Conservation (phyloP, 192 early-diverging fungal species). For the Allomyces macrogynus region DNA sequence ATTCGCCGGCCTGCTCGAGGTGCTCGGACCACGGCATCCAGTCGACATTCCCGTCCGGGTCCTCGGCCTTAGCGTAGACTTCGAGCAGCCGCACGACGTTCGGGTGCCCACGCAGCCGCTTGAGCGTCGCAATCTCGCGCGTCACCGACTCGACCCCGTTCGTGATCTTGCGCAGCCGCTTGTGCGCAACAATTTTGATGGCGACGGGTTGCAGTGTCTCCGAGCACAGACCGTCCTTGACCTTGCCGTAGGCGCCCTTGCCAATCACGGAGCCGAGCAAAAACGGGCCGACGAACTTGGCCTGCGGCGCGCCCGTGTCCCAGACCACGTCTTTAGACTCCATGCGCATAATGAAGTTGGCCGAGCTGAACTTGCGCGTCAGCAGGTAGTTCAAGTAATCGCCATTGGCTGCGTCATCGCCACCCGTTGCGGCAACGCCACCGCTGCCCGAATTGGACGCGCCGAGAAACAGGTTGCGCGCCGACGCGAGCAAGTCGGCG, state of each 20-base stretch:
- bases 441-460: no score
- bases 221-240: slow-evolving; percentile 33
- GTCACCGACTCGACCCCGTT: slow-evolving; percentile 23
- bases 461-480: neutral
- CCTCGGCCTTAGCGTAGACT: slow-evolving; percentile 38
- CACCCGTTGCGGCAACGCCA: neutral
- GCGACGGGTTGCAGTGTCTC: slow-evolving; percentile 35
- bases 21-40: slow-evolving; percentile 32
- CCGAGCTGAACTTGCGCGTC: slow-evolving; percentile 14
- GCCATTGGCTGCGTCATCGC: slow-evolving; percentile 22
- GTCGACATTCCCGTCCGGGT: slow-evolving; percentile 22
- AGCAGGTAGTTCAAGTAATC: slow-evolving; percentile 31
- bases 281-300: slow-evolving; percentile 32
- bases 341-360: slow-evolving; percentile 36
- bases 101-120: slow-evolving; percentile 17
- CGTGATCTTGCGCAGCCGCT: slow-evolving; percentile 29
- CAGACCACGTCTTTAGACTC: slow-evolving; percentile 30
- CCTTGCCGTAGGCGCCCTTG: slow-evolving; percentile 35
- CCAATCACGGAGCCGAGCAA: slow-evolving; percentile 36
- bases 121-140: slow-evolving; percentile 29
- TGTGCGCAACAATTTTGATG: slow-evolving; percentile 34
- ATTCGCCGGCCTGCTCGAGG: slow-evolving; percentile 27
- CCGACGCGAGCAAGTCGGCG: neutral
- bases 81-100: slow-evolving; percentile 30
- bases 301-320: slow-evolving; percentile 12